Percentiles rank a stretch among this genome's conserved stretches.
phyloP scores from a whole-genome alignment of 345 rosid species.

The Leavenworthia alabamica region DNA sequence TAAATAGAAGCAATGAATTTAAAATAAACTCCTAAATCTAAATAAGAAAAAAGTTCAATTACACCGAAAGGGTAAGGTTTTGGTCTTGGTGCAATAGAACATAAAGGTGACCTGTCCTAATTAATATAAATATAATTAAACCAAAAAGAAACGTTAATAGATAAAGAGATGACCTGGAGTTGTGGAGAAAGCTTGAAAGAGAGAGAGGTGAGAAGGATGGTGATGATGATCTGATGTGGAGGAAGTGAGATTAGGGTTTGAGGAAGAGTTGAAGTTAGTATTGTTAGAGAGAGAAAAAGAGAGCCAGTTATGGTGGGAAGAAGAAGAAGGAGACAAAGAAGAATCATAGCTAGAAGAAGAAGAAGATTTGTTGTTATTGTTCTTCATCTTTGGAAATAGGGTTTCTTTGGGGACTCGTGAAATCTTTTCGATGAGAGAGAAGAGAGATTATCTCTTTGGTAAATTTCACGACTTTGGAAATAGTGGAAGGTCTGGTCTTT shows the following conservation, averaged over 20 bases:
- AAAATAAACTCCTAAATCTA: neutral
- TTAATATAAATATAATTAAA: neutral
- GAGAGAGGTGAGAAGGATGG: constrained; percentile 38
- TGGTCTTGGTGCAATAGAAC: constrained; percentile 17
- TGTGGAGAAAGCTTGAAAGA: constrained; percentile 45
- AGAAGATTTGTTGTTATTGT: constrained; percentile 37
- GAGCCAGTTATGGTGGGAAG: constrained; percentile 43
- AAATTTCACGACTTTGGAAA: constrained; percentile 40
- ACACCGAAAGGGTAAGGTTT: constrained; percentile 2
- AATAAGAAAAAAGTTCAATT: neutral
- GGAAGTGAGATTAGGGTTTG: constrained; percentile 25
- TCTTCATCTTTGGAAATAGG: constrained; percentile 33
- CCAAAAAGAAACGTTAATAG: neutral
- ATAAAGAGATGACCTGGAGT: constrained; percentile 29
- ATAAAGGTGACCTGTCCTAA: constrained; percentile 6
- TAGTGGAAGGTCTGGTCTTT: constrained; percentile 35
- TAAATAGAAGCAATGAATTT: neutral
- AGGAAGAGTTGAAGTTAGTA: constrained; percentile 15
- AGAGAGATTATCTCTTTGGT: constrained; percentile 5
- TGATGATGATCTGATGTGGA: constrained; percentile 26
- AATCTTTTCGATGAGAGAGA: constrained; percentile 10
- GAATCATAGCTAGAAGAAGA: constrained; percentile 32
- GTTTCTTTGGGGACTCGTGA: constrained; percentile 30
- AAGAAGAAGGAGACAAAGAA: constrained; percentile 37
- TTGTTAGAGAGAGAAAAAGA: constrained; percentile 52